phyloP scores from a whole-genome alignment of 2,329 filamentous ascomycete genomes.

The Fusarium sarcochroum region DNA sequence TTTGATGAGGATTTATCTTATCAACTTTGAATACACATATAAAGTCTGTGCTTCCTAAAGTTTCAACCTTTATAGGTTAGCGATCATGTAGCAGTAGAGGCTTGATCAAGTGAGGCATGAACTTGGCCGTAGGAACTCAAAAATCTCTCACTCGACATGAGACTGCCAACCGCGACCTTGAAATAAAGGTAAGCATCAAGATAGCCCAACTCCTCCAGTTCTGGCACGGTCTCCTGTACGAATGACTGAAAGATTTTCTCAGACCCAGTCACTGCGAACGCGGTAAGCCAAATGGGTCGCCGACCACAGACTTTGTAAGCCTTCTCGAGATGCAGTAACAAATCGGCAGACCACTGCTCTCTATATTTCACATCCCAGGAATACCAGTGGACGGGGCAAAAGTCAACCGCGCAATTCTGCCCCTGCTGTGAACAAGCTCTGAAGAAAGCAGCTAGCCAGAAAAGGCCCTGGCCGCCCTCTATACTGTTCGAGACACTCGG shows the following conservation, averaged over 20 bases:
- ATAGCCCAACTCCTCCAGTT: background rate
- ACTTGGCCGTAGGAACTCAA: too few relatives aligned
- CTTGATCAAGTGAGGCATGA: too few relatives aligned
- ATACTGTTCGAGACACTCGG: background rate
- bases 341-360: background rate
- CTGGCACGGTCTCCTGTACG: background rate
- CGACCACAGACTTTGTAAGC: background rate
- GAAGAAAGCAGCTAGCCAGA: background rate
- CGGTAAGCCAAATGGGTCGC: background rate
- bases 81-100: too few relatives aligned
- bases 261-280: background rate
- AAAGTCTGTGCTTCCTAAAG: too few relatives aligned
- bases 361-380: background rate
- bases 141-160: background rate
- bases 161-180: rapidly evolving
- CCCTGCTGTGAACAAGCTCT: background rate
- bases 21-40: too few relatives aligned
- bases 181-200: background rate
- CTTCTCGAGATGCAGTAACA: background rate
- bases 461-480: background rate
- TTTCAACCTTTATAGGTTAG: too few relatives aligned
- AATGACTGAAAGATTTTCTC: background rate
- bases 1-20: too few relatives aligned
- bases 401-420: background rate
- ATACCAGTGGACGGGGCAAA: background rate